Evolutionary conservation across 1,139 yeast species (phyloP).

Genomic region (Blastobotrys aristatus): DNA sequence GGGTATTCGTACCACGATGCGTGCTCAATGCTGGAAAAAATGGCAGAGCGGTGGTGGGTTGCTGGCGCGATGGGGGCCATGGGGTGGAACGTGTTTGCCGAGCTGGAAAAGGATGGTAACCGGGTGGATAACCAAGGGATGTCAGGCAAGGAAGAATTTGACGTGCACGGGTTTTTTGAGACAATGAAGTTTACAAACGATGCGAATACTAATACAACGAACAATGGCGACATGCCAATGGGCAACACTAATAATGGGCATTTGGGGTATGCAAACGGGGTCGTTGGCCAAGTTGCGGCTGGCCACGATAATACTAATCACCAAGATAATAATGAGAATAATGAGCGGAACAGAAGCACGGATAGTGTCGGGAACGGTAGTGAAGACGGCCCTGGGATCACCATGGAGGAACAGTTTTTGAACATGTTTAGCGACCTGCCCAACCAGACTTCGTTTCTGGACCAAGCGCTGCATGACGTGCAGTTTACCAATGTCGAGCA

Average conservation of each 20-base stretch:
- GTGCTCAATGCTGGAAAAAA: slow-evolving; percentile 27
- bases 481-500: slow-evolving; percentile 26
- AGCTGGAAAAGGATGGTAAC: background rate
- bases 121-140: background rate
- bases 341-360: background rate
- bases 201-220: background rate
- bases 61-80: slow-evolving; percentile 37
- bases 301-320: background rate
- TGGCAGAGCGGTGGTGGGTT: slow-evolving; percentile 37
- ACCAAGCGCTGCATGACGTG: slow-evolving; percentile 31
- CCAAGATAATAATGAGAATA: background rate
- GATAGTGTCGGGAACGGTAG: background rate
- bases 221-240: background rate
- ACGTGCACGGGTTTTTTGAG: slow-evolving; percentile 4
- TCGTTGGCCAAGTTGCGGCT: too few species aligned
- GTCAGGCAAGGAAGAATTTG: slow-evolving; percentile 7
- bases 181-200: background rate
- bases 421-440: slow-evolving; percentile 36
- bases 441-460: slow-evolving; percentile 35
- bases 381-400: background rate
- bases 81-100: slow-evolving; percentile 33
- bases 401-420: slow-evolving; percentile 30
- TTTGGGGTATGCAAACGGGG: too few species aligned
- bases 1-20: slow-evolving; percentile 31
- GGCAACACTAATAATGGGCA: too few species aligned